Conservation (phyloP, 2,329 filamentous ascomycete genomes). For the Aspergillus uvarum region DNA sequence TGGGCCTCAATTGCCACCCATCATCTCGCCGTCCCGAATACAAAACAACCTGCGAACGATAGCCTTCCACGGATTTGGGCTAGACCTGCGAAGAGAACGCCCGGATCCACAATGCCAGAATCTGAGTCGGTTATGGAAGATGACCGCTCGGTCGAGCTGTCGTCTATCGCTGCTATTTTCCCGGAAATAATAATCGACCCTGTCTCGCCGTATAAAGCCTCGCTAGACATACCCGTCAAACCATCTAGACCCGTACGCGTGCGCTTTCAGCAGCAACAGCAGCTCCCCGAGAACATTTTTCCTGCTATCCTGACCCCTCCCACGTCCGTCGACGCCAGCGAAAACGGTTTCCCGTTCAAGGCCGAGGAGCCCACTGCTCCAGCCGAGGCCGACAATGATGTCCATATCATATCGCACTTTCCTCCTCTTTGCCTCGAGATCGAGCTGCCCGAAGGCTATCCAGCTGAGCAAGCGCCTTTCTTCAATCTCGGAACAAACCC, state of each 20-base stretch:
- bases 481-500: conserved; percentile 51
- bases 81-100: not conserved
- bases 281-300: conserved; percentile 31
- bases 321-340: conserved; percentile 38
- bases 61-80: not conserved
- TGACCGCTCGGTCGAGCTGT: conserved; percentile 60
- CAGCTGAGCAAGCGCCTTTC: conserved; percentile 51
- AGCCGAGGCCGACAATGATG: conserved; percentile 31
- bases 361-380: conserved; percentile 19
- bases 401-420: conserved; percentile 54
- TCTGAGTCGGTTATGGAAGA: conserved; percentile 44
- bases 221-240: conserved; percentile 56
- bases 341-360: conserved; percentile 18
- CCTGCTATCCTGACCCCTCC: conserved; percentile 43
- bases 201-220: conserved; percentile 48
- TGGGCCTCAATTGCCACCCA: conserved; percentile 15
- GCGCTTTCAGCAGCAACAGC: conserved; percentile 40
- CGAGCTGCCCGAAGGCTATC: conserved; percentile 56
- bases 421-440: conserved; percentile 57
- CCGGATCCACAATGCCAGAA: conserved; percentile 36
- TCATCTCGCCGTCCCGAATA: conserved; percentile 1
- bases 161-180: conserved; percentile 61
- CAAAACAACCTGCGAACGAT: not conserved
- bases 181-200: conserved; percentile 58
- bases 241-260: conserved; percentile 54